Evolutionary conservation across 2,329 filamentous ascomycete genomes (phyloP), one percentile per base, ranked within the genome.

Genomic region (Fusarium xylarioides): DNA sequence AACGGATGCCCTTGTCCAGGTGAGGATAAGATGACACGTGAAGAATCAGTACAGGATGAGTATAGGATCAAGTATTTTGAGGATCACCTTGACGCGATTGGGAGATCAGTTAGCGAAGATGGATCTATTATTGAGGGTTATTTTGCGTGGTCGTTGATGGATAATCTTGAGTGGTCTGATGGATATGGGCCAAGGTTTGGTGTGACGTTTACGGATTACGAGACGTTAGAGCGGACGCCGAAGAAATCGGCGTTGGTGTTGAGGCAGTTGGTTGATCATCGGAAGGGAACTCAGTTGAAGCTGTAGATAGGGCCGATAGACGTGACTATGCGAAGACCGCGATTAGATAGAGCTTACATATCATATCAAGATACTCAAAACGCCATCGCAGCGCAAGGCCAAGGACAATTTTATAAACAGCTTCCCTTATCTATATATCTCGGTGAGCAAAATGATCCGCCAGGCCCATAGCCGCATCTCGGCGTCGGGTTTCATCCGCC

Each of bases 51-150:
- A 1, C 64, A 82, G 16, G 83, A 85, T 62, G 68, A 63, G 7
- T 84, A 81, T 57, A 77, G 83, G 4, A 75, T 80, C 11, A 65
- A 75, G 15, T 84, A 85, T 50, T 83, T 84, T 56, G 73, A 78
- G 18, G 77, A 81, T 26, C 82, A 84, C 34, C 68, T 85, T 4
- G 80, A 84, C 42, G 79, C 83, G 0, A 80, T 84, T 40, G 79
- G 74, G 0, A 69, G 47, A 23, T 44, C 71, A 2, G 50, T 69
- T 1, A 15, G 69, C 70, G 68, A 70, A 18, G 71, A 75, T 21
- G 63, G 68, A 1, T 37, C 66, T 3, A 34, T 43, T 0, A 42
- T 74, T 11, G 30, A 63, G 7, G 71, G 73, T 0, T 75, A 74
- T n/a, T 73, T 73, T 44, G 69, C 71, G 0, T 73, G 73, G 73